These are phyloP conservation scores for Auricularia sp. DNA, from an alignment of 768 basidiomycete species.

Conservation along the genomic window DNA sequence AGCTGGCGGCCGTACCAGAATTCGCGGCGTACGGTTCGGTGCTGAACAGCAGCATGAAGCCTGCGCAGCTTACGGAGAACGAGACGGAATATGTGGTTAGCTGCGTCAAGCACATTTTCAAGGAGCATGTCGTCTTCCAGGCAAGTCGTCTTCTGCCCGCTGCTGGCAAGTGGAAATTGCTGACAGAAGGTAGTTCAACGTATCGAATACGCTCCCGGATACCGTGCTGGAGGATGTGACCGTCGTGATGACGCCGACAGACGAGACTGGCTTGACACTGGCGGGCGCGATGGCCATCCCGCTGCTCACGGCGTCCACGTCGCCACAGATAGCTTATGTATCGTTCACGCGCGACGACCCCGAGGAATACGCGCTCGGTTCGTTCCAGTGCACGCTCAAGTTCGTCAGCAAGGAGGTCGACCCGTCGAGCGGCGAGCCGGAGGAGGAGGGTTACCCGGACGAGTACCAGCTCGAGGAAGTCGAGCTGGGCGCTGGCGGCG, in stretches of 20 bases:
- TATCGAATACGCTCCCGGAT: constrained; percentile 92
- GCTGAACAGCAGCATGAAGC: constrained; percentile 73
- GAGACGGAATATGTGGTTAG: constrained; percentile 98
- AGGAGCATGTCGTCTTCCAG: constrained; percentile 94
- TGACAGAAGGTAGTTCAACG: constrained; percentile 65
- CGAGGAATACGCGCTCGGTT: constrained; percentile 64
- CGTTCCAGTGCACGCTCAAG: constrained; percentile 85
- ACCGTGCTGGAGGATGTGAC: constrained; percentile 91
- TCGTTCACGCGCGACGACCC: constrained; percentile 82
- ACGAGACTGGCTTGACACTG: constrained; percentile 69
- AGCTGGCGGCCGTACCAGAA: constrained; percentile 80
- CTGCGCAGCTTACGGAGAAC: constrained; percentile 80
- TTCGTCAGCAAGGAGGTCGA: constrained; percentile 97
- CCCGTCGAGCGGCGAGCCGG: constrained; percentile 87
- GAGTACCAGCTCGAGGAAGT: constrained; percentile 97
- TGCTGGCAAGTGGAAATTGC: constrained; percentile 8
- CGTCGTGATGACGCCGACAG: constrained; percentile 79
- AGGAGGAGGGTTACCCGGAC: constrained; percentile 98
- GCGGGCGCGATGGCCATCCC: constrained; percentile 89
- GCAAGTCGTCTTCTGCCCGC: constrained; percentile 30
- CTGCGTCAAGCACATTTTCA: constrained; percentile 94
- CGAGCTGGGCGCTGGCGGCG: constrained; percentile 82
- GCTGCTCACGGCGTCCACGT: constrained; percentile 54
- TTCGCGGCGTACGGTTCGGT: constrained; percentile 77
- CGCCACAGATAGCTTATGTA: constrained; percentile 84